These are phyloP conservation scores for Lasiosphaeria hispida DNA, from an alignment of 495 filamentous ascomycete species.

Conservation along the genomic window DNA sequence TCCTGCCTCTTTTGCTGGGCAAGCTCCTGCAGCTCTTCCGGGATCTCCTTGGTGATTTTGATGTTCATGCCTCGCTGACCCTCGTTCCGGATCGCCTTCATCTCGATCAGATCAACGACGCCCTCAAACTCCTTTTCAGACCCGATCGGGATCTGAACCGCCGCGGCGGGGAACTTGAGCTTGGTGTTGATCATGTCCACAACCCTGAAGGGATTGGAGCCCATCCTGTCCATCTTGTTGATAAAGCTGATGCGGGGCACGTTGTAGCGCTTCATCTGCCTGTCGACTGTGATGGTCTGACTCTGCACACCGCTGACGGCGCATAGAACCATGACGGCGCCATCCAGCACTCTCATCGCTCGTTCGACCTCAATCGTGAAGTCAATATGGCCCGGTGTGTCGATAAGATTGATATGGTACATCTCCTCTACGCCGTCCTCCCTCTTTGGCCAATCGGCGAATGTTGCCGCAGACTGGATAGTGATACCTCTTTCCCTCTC, in stretches of 20 bases:
- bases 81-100: conserved; percentile 91
- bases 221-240: conserved; percentile 99
- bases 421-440: conserved; percentile 75
- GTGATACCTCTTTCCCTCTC: conserved; percentile 99
- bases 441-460: conserved; percentile 92
- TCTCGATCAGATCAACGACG: conserved; percentile 88
- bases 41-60: conserved; percentile 72
- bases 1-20: conserved; percentile 76
- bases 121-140: conserved; percentile 89
- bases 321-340: conserved; percentile 97
- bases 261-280: conserved; percentile 98
- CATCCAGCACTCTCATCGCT: conserved; percentile 92
- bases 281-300: conserved; percentile 97
- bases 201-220: conserved; percentile 96
- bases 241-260: conserved; percentile 93
- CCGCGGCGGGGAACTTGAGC: conserved; percentile 86
- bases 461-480: conserved; percentile 96
- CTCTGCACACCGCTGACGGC: conserved; percentile 96
- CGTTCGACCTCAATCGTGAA: conserved; percentile 99
- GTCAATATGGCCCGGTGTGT: conserved; percentile 98
- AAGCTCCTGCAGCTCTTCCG: conserved; percentile 67
- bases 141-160: conserved; percentile 94
- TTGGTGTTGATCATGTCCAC: conserved; percentile 97
- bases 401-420: conserved; percentile 98
- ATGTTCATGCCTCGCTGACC: conserved; percentile 72